phyloP scores from a whole-genome alignment of 2,329 filamentous ascomycete genomes.

The Penicillium griseofulvum region DNA sequence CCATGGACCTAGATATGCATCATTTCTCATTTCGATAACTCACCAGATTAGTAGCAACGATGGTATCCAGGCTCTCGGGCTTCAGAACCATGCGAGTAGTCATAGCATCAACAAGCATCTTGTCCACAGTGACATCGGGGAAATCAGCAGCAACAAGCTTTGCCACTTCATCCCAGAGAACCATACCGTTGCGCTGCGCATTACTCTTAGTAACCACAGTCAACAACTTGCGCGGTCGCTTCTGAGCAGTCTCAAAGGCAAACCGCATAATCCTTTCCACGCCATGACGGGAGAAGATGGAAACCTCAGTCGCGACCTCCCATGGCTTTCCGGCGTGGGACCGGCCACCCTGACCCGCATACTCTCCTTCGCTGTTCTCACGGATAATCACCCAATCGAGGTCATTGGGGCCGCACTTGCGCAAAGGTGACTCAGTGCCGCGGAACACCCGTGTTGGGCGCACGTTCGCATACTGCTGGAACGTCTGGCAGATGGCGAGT shows the following conservation, averaged over 20 bases:
- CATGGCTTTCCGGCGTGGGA: slow-evolving; percentile 59
- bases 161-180: slow-evolving; percentile 65
- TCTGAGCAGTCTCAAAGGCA: slow-evolving; percentile 60
- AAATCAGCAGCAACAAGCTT: slow-evolving; percentile 56
- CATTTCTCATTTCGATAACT: slow-evolving; percentile 1
- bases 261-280: slow-evolving; percentile 62
- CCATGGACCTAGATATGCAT: background rate
- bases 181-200: slow-evolving; percentile 65
- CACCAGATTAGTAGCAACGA: slow-evolving; percentile 61
- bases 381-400: slow-evolving; percentile 66
- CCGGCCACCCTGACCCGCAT: slow-evolving; percentile 63
- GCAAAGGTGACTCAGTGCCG: slow-evolving; percentile 59
- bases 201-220: slow-evolving; percentile 67
- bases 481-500: slow-evolving; percentile 63
- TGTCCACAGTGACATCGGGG: slow-evolving; percentile 60
- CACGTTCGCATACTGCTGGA: slow-evolving; percentile 69
- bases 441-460: slow-evolving; percentile 62
- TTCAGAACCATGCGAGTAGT: slow-evolving; percentile 63
- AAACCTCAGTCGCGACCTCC: slow-evolving; percentile 62
- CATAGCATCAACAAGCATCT: slow-evolving; percentile 68
- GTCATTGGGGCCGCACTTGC: slow-evolving; percentile 54
- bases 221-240: slow-evolving; percentile 56
- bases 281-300: slow-evolving; percentile 61
- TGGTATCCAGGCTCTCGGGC: slow-evolving; percentile 59
- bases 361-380: slow-evolving; percentile 67